These are phyloP conservation scores for Tolypocladium capitatum DNA, from an alignment of 2,329 filamentous ascomycete species.

Conservation along the genomic window DNA sequence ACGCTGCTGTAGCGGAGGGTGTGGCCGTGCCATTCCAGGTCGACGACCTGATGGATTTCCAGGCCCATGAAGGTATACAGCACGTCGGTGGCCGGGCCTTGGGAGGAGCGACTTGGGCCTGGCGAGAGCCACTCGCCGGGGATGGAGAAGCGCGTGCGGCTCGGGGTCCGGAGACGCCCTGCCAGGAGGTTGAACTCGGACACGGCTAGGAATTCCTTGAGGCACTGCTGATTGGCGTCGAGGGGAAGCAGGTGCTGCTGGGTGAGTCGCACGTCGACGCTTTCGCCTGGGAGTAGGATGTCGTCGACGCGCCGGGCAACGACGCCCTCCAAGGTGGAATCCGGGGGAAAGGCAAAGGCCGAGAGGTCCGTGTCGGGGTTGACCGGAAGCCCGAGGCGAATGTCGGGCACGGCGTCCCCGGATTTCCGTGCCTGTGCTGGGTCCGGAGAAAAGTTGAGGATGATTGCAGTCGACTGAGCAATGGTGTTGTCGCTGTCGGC, in stretches of 20 bases:
- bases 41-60: conserved; percentile 35
- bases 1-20: conserved; percentile 37
- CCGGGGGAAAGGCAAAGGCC: conserved; percentile 14
- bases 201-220: conserved; percentile 29
- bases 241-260: conserved; percentile 25
- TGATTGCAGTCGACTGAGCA: conserved; percentile 18
- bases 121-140: conserved; percentile 11
- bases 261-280: conserved; percentile 34
- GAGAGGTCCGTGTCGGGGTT: conserved; percentile 13
- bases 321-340: conserved; percentile 19
- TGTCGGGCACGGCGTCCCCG: conserved; percentile 6
- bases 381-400: conserved; percentile 19
- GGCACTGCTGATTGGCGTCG: conserved; percentile 18
- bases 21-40: conserved; percentile 28
- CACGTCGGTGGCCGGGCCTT: conserved; percentile 7
- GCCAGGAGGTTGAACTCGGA: conserved; percentile 31
- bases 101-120: not conserved
- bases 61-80: conserved; percentile 33
- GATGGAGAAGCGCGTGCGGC: conserved; percentile 15
- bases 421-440: not conserved
- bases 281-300: conserved; percentile 29
- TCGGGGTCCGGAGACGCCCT: conserved; percentile 27
- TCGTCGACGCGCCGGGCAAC: conserved; percentile 21
- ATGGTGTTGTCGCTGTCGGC: conserved; percentile 14
- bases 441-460: conserved; percentile 33